Percentiles rank a stretch among this genome's conserved stretches.
phyloP scores from a whole-genome alignment of 176 grass and related monocot species.

The Raddia guianensis region DNA sequence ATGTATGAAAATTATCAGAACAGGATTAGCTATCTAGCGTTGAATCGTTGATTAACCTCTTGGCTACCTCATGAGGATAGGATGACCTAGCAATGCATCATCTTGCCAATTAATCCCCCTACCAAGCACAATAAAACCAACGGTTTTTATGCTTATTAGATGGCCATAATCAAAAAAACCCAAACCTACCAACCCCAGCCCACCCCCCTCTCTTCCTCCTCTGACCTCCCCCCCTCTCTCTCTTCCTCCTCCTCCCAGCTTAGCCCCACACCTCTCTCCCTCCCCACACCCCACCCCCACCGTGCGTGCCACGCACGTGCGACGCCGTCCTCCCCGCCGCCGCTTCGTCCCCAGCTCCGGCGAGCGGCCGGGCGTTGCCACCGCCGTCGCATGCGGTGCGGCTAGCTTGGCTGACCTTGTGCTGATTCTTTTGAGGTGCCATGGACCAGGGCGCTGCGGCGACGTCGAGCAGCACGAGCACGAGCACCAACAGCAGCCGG shows the following conservation, averaged over 20 bases:
- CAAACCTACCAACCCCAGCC: conserved; percentile 42
- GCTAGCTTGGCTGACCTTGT: not conserved
- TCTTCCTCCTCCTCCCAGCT: conserved; percentile 42
- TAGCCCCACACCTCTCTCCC: conserved; percentile 48
- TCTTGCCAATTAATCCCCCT: not conserved
- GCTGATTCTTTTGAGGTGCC: not conserved
- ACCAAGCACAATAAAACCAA: not conserved
- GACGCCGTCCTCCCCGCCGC: not conserved
- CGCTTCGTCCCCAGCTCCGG: conserved; percentile 16
- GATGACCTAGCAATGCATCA: not conserved
- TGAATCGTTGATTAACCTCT: conserved; percentile 1
- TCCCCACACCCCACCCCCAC: conserved; percentile 24
- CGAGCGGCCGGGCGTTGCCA: not conserved
- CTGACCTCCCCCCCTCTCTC: conserved; percentile 28
- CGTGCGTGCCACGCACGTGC: conserved; percentile 47
- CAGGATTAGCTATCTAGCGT: not conserved
- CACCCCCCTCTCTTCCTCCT: conserved; percentile 31
- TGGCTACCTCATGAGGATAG: not conserved
- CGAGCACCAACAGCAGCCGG: conserved; percentile 84
- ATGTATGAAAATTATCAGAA: not conserved
- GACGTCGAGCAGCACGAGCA: conserved; percentile 80
- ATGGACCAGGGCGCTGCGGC: conserved; percentile 55
- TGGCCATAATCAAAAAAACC: conserved; percentile 32
- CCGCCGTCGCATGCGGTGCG: conserved; percentile 32
- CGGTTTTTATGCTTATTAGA: conserved; percentile 30